Evolutionary conservation across 352 stramenopile genomes (phyloP).

Genomic region (Aphanomyces cochlioides): DNA sequence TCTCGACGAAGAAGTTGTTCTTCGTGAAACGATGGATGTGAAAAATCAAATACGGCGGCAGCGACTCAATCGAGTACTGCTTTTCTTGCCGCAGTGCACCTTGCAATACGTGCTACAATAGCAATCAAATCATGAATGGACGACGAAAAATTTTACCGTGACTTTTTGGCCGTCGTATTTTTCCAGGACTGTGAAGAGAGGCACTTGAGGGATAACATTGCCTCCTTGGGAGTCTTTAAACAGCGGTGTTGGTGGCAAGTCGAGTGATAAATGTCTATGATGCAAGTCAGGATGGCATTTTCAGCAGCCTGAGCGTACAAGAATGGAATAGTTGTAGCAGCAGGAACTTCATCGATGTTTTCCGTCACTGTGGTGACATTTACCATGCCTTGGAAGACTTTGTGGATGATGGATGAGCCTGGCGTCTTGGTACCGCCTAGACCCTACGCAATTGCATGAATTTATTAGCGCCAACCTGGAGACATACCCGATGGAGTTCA

Average conservation of each 20-base stretch:
- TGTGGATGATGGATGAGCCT: conserved; percentile 92
- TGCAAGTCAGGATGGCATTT: conserved; percentile 13
- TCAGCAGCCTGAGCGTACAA: conserved; percentile 41
- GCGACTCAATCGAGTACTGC: conserved; percentile 89
- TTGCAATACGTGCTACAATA: conserved; percentile 69
- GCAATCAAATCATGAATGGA: conserved; percentile 37
- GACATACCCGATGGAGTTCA: conserved; percentile 84
- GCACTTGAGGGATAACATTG: conserved; percentile 96
- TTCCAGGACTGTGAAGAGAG: conserved; percentile 93
- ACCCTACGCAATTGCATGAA: conserved; percentile 39
- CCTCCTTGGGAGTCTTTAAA: conserved; percentile 97
- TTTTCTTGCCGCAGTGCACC: conserved; percentile 79
- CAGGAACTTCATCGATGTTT: conserved; percentile 33
- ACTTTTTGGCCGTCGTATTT: conserved; percentile 95
- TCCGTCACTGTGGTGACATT: conserved; percentile 80
- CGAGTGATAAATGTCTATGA: conserved; percentile 92
- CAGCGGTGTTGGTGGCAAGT: conserved; percentile 96
- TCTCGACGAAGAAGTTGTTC: conserved; percentile 98
- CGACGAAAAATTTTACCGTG: conserved; percentile 43
- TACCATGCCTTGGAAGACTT: conserved; percentile 95
- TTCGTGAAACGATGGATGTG: conserved; percentile 96
- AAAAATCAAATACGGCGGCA: conserved; percentile 96
- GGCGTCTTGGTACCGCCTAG: conserved; percentile 79
- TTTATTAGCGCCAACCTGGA: not conserved
- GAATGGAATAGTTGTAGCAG: conserved; percentile 51